phyloP scores from a whole-genome alignment of 257 asterid genomes.

The Marsdenia floribunda region DNA sequence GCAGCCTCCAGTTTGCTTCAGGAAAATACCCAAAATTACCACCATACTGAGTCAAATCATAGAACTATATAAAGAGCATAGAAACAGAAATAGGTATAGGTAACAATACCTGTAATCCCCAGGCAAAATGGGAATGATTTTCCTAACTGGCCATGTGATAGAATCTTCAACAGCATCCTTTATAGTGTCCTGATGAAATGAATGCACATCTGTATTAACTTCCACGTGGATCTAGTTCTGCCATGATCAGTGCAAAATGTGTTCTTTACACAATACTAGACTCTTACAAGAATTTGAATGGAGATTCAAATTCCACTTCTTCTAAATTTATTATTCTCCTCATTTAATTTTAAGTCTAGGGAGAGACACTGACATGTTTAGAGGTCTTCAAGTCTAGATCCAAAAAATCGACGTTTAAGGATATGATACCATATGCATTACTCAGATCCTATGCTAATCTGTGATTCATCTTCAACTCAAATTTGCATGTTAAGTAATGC shows the following conservation, averaged over 20 bases:
- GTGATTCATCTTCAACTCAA: constrained; percentile 2
- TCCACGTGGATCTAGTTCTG: neutral
- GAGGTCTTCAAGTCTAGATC: neutral
- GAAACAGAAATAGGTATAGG: neutral
- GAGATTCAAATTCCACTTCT: neutral
- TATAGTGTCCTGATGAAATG: constrained; percentile 30
- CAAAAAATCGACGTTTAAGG: neutral
- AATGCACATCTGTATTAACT: neutral
- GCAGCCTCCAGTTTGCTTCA: neutral
- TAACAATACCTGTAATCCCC: constrained; percentile 39
- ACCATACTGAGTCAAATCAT: no score
- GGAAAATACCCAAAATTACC: neutral
- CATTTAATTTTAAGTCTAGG: neutral
- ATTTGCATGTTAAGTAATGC: neutral
- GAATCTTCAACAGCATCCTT: constrained; percentile 41
- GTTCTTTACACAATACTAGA: neutral
- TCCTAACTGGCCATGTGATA: constrained; percentile 41
- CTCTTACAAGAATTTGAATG: neutral
- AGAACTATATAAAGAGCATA: neutral
- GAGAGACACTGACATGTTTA: neutral
- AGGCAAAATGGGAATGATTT: constrained; percentile 39
- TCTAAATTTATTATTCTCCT: neutral
- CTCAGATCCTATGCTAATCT: neutral
- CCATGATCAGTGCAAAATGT: neutral
- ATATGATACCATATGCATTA: neutral